Evolutionary conservation across 495 filamentous ascomycete species (phyloP), one percentile per base, ranked within the genome.

Genomic region (Penicillium mononematosum): DNA sequence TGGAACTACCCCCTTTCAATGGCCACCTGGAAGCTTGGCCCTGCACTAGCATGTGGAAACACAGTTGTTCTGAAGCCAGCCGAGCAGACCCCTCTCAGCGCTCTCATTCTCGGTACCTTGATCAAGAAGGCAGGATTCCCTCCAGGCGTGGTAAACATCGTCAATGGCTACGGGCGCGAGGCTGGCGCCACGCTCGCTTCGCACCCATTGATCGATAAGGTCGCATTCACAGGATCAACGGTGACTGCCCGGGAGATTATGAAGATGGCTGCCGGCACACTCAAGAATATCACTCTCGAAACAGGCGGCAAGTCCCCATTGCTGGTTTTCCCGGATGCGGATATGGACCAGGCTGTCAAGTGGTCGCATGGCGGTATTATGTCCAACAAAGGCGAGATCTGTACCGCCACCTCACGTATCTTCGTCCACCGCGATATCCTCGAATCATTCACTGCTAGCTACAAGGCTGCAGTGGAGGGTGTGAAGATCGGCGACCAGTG

Each of bases 221-320:
- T 97, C 53, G 91, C 92, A 27, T 97, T 97, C 62, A 97, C 92
- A 1, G 92, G 92, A 46, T 88, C 84, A 42, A 96, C 92, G 3
- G 76, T 77, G 0, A 96, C 92, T 8, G 92, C 85, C 11, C 83
- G 84, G 57, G 81, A 90, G 63, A 91, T 97, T 60, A 96, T 96
- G 91, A 92, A 92, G 71, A 86, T 88, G 78, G 92, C 92, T 0
- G 78, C 86, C 9, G 76, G 80, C 3, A 93, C 86, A 58, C 80
- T 96, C 75, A 96, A 96, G 79, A 95, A 95, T 70, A 92, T 96
- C 59, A 96, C 91, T 0, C 83, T 97, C 14, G 92, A 96, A 73
- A 95, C 91, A 1, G 92, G 92, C 25, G 92, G 92, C 54, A 96
- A 96, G 75, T 89, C 85, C 6, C 91, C 92, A 0, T 74, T 94